These are phyloP conservation scores for Hypomontagnella monticulosa DNA, from an alignment of 495 filamentous ascomycete genomes.

Conservation along the genomic window DNA sequence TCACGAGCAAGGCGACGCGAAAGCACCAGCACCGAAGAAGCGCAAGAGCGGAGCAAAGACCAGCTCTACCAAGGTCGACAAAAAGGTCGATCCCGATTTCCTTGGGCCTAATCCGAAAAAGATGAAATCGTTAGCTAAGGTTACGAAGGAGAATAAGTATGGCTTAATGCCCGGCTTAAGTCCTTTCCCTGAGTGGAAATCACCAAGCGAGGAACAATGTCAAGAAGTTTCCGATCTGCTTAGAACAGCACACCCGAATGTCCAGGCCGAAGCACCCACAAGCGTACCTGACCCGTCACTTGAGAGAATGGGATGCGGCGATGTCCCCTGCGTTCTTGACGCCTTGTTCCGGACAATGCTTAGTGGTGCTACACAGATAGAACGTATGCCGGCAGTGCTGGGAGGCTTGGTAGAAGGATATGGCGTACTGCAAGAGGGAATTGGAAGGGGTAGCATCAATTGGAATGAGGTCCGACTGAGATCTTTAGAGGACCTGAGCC, in stretches of 20 bases:
- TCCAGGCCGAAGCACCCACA: conserved; percentile 68
- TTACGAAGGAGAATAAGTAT: conserved; percentile 55
- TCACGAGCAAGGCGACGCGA: not conserved
- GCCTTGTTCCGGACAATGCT: conserved; percentile 84
- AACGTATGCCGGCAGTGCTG: conserved; percentile 74
- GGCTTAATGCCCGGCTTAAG: conserved; percentile 58
- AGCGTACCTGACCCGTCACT: conserved; percentile 79
- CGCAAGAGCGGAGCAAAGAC: conserved; percentile 10
- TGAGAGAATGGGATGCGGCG: conserved; percentile 86
- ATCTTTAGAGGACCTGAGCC: conserved; percentile 67
- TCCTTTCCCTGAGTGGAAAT: conserved; percentile 75
- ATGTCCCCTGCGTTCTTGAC: conserved; percentile 91
- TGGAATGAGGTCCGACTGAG: conserved; percentile 84
- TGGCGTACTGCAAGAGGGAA: conserved; percentile 58
- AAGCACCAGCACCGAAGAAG: conserved; percentile 10
- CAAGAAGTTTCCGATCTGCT: conserved; percentile 78
- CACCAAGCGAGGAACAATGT: conserved; percentile 77
- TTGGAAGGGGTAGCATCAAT: conserved; percentile 76
- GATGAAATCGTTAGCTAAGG: conserved; percentile 40
- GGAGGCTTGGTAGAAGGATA: conserved; percentile 75
- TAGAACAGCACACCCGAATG: conserved; percentile 70
- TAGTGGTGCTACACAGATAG: conserved; percentile 76
- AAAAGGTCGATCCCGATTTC: conserved; percentile 3
- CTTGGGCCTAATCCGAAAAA: conserved; percentile 19
- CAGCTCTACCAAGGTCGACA: conserved; percentile 3